Evolutionary conservation across 495 filamentous ascomycete species (phyloP).

Genomic region (Talaromyces ruber): DNA sequence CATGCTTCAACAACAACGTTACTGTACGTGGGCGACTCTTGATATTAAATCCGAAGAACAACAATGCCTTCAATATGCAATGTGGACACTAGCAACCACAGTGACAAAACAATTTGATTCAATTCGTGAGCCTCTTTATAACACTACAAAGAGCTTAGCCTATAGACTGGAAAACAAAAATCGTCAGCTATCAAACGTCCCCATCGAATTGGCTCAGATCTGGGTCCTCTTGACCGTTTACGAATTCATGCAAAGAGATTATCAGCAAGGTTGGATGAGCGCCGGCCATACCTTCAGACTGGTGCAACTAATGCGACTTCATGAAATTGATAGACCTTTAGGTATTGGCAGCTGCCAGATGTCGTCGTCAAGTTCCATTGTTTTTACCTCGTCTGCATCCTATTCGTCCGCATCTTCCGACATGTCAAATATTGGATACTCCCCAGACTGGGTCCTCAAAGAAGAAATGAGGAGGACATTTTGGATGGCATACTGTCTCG

Average conservation of each 20-base stretch:
- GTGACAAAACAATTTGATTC: slow-evolving; percentile 42
- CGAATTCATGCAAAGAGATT: slow-evolving; percentile 33
- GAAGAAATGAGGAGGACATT: slow-evolving; percentile 38
- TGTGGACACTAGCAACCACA: slow-evolving; percentile 45
- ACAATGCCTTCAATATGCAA: slow-evolving; percentile 42
- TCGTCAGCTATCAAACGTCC: neutral
- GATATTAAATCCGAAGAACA: slow-evolving; percentile 15
- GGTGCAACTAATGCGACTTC: slow-evolving; percentile 35
- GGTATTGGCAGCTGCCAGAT: too few relatives aligned
- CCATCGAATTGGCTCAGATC: slow-evolving; percentile 29
- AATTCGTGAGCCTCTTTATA: slow-evolving; percentile 35
- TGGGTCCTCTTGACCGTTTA: slow-evolving; percentile 41
- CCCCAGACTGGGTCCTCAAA: slow-evolving; percentile 3
- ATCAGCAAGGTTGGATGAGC: slow-evolving; percentile 39
- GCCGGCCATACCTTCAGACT: slow-evolving; percentile 43
- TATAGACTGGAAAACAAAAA: slow-evolving; percentile 16
- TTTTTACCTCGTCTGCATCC: too few relatives aligned
- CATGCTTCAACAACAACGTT: slow-evolving; percentile 40
- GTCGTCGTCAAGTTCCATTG: too few relatives aligned
- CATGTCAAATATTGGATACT: slow-evolving; percentile 10
- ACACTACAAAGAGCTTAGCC: slow-evolving; percentile 37
- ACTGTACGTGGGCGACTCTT: slow-evolving; percentile 21
- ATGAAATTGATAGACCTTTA: slow-evolving; percentile 30
- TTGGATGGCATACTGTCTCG: slow-evolving; percentile 40
- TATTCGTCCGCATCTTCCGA: neutral